A percentile compares a stretch with the other conserved stretches of the same genome.
phyloP scores from a whole-genome alignment of 176 grass and related monocot species.

The bread wheat (Triticum aestivum) region IWGSC_CS_RefSeq_v2.1 NC_057804.1:130094419-130094918 shows the following conservation, averaged over 20 bases:
- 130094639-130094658: not conserved
- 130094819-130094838: not conserved
- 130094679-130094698: slow-evolving; percentile 1
- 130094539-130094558: not conserved
- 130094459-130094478: not conserved
- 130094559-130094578: slow-evolving; percentile 10
- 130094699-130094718: not conserved
- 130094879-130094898: not conserved
- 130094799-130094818: not conserved
- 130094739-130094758: not conserved
- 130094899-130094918: not conserved
- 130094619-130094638: slow-evolving; percentile 33
- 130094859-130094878: not conserved
- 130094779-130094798: not conserved
- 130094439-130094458: not conserved
- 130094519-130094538: slow-evolving; percentile 10
- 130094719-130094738: not conserved
- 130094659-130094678: not conserved
- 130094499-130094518: not conserved
- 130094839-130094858: not conserved
- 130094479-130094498: not conserved
- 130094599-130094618: not conserved
- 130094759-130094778: not conserved
- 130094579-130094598: not conserved
- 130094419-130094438: not conserved